A percentile compares a stretch with the other conserved stretches of the same genome.
These are phyloP conservation scores for Nannochloris sp. DNA, from an alignment of 139 green algal genomes.

Conservation along the genomic window DNA sequence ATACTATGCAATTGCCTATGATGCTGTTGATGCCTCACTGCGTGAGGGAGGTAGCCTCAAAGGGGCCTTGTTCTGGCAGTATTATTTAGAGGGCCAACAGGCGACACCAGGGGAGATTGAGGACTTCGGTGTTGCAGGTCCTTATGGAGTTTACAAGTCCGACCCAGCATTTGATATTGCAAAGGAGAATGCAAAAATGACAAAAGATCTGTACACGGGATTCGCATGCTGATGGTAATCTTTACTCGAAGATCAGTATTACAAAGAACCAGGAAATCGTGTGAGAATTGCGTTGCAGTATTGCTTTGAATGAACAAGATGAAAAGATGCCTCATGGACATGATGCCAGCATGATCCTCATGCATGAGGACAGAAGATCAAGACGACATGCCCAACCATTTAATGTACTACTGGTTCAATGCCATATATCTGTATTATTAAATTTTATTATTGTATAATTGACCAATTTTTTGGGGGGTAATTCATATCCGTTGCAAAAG, in stretches of 20 bases:
- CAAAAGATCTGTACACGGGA: background rate
- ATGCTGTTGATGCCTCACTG: constrained; percentile 26
- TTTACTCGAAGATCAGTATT: constrained; percentile 6
- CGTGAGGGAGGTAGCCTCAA: constrained; percentile 11
- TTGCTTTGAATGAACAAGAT: background rate
- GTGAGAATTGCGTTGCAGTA: background rate
- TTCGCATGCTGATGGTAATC: constrained; percentile 3
- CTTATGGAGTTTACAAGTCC: constrained; percentile 31
- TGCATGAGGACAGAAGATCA: background rate
- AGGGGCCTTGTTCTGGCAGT: constrained; percentile 17
- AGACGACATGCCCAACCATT: background rate
- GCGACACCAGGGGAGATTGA: constrained; percentile 23
- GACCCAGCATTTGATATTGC: constrained; percentile 13
- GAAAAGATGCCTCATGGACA: no score
- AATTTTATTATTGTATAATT: background rate
- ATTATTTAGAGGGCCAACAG: constrained; percentile 9
- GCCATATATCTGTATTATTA: background rate
- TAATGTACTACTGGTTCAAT: background rate
- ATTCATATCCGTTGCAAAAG: background rate
- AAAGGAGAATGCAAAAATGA: constrained; percentile 7
- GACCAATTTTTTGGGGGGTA: background rate
- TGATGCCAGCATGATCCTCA: no score
- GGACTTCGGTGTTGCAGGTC: constrained; percentile 24
- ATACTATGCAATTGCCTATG: constrained; percentile 15
- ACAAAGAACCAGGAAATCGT: background rate